These are phyloP conservation scores for Ophiostoma sp. DNA, from an alignment of 2,329 filamentous ascomycete genomes.

Conservation along the genomic window DNA sequence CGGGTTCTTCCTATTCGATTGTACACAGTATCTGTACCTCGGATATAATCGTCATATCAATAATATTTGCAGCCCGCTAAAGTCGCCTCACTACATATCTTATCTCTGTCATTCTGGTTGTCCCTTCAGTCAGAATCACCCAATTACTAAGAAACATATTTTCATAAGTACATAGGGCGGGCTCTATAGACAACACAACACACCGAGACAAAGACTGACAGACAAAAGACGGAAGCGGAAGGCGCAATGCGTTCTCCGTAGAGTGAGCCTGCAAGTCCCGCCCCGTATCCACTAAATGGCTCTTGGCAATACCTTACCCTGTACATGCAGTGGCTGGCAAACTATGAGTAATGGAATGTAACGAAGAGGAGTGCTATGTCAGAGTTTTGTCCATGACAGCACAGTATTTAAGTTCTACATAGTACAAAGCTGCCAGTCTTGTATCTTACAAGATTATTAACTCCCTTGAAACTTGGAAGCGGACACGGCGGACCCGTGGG, in stretches of 20 bases:
- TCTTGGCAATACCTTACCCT: conserved; percentile 12
- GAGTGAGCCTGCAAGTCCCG: neutral
- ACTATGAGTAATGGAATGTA: conserved; percentile 10
- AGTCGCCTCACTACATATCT: neutral
- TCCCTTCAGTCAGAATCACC: neutral
- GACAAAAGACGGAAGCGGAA: neutral
- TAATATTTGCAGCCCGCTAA: neutral
- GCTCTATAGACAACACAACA: neutral
- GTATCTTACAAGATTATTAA: neutral
- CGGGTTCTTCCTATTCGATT: no score
- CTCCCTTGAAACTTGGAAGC: conserved; percentile 9
- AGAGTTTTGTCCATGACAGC: neutral
- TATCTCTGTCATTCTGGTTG: neutral
- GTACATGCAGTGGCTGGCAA: conserved; percentile 8
- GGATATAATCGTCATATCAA: neutral
- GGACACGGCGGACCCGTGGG: conserved; percentile 6
- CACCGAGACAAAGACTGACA: neutral
- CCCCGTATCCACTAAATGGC: neutral
- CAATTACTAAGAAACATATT: neutral
- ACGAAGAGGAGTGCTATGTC: neutral
- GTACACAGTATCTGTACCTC: neutral
- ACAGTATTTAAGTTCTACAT: neutral
- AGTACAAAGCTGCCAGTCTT: neutral
- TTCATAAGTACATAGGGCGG: neutral
- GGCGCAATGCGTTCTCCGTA: neutral